Evolutionary conservation across 2,329 filamentous ascomycete genomes (phyloP).

Genomic region (Plenodomus tracheiphilus): DNA sequence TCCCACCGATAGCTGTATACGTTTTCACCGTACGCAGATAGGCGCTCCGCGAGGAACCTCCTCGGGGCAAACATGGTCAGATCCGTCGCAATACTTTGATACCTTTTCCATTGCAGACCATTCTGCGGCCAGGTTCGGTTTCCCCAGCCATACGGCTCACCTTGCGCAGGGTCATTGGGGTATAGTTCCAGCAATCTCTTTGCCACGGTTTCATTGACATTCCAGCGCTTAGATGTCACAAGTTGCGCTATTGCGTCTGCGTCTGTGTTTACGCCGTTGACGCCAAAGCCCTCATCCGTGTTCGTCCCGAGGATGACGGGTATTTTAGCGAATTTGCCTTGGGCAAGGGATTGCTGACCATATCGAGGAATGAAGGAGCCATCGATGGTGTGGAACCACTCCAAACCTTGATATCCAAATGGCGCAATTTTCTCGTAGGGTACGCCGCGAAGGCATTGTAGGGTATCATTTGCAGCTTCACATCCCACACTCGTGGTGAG

Average conservation of each 20-base stretch:
- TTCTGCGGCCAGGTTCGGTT: conserved; percentile 35
- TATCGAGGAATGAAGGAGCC: conserved; percentile 26
- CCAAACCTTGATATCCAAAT: conserved; percentile 30
- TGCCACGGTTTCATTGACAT: conserved; percentile 25
- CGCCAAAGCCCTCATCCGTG: conserved; percentile 66
- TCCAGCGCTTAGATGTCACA: conserved; percentile 39
- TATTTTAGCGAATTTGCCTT: conserved; percentile 64
- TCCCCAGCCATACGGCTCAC: conserved; percentile 48
- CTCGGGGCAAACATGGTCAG: conserved; percentile 34
- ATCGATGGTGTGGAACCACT: conserved; percentile 40
- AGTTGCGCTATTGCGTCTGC: conserved; percentile 35
- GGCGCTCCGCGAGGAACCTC: conserved; percentile 25
- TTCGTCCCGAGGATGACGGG: conserved; percentile 66
- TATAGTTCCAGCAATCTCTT: conserved; percentile 29
- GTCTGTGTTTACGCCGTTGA: conserved; percentile 53
- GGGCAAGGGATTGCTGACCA: conserved; percentile 37
- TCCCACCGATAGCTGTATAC: conserved; percentile 39
- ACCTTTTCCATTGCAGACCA: conserved; percentile 33
- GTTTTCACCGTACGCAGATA: conserved; percentile 21
- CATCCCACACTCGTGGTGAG: conserved; percentile 32
- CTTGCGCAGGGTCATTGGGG: conserved; percentile 47
- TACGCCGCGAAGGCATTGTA: conserved; percentile 32
- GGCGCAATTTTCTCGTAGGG: conserved; percentile 32
- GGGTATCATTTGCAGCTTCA: conserved; percentile 18
- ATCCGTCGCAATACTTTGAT: conserved; percentile 34